Evolutionary conservation across 2,329 filamentous ascomycete species (phyloP), one percentile per base, ranked within the genome.

Genomic region (Colletotrichum endophyticum): DNA sequence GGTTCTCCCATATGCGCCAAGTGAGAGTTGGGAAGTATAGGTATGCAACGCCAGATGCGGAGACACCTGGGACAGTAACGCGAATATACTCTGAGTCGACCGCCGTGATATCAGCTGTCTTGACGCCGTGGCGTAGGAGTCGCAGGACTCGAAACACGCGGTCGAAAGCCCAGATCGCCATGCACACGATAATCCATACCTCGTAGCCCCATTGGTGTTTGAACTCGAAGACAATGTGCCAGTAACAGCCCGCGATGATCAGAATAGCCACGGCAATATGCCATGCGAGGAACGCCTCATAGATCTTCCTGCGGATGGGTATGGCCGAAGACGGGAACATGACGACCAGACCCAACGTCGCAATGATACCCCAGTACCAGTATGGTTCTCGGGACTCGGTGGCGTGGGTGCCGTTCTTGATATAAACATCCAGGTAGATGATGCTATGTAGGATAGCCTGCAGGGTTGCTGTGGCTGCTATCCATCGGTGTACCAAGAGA

Each of bases 1-100:
- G 84, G 25, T 78, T 84, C 63, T 85, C 84, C 84, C 84, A 86
- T 68, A 85, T 78, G 2, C 80, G 77, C 84, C 84, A 85, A 44
- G 79, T 78, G 15, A 86, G 70, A 0, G 82, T 81, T n/a, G 83
- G 83, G 67, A 85, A 85, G 78, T 80, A 81, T 1, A 86, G 80
- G 72, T 86, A 86, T 1, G 81, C 83, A 32, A 83, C 81, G 5
- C 84, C 82, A 30, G 22, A 2, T 77, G 66, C 3, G 77, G 78
- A 78, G 3, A 78, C 74, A 1, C 78, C 77, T 4, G 82, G 78
- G 15, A 85, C 70, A 30, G 81, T 82, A 16, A 86, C 77, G 7
- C 82, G 80, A n/a, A 85, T 66, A 28, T 84, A 83, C 36, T 84
- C 82, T 12, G 79, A 81, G 32, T 78, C 81, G 3, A 86, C 74